Evolutionary conservation across 805 yeast species (phyloP).

Genomic region (Osmozyma mogii): DNA sequence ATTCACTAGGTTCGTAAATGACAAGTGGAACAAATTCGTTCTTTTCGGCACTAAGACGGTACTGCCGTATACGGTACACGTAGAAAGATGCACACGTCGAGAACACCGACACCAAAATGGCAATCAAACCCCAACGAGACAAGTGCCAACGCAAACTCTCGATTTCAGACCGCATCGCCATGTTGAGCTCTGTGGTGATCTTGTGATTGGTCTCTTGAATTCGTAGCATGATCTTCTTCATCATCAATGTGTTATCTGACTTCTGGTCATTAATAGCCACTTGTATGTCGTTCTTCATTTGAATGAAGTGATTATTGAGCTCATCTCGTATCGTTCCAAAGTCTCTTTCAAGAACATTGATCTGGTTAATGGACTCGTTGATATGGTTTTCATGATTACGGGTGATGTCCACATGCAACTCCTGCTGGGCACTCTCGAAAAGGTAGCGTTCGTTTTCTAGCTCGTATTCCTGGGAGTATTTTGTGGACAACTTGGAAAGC

Average conservation of each 20-base stretch:
- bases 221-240: slow-evolving; percentile 56
- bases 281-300: slow-evolving; percentile 63
- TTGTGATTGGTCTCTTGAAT: slow-evolving; percentile 81
- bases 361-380: slow-evolving; percentile 56
- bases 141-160: slow-evolving; percentile 91
- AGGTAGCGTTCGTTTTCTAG: slow-evolving; percentile 82
- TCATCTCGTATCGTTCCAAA: slow-evolving; percentile 71
- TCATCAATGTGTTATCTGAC: slow-evolving; percentile 72
- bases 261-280: slow-evolving; percentile 82
- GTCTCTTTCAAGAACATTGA: slow-evolving; percentile 64
- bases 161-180: slow-evolving; percentile 77
- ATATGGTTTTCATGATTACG: slow-evolving; percentile 63
- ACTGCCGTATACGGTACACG: slow-evolving; percentile 26
- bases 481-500: slow-evolving; percentile 34
- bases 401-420: slow-evolving; percentile 69
- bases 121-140: slow-evolving; percentile 78
- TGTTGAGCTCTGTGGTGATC: slow-evolving; percentile 71
- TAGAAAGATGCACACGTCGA: slow-evolving; percentile 46
- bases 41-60: slow-evolving; percentile 15
- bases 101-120: slow-evolving; percentile 60
- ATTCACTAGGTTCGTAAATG: slow-evolving; percentile 40
- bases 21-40: slow-evolving; percentile 36
- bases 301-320: slow-evolving; percentile 51
- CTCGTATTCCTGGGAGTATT: slow-evolving; percentile 52
- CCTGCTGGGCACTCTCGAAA: slow-evolving; percentile 89